Percentiles rank a stretch among this genome's conserved stretches.
Conservation (phyloP, 768 basidiomycete genomes). For the Pulveroboletus ravenelii region DNA sequence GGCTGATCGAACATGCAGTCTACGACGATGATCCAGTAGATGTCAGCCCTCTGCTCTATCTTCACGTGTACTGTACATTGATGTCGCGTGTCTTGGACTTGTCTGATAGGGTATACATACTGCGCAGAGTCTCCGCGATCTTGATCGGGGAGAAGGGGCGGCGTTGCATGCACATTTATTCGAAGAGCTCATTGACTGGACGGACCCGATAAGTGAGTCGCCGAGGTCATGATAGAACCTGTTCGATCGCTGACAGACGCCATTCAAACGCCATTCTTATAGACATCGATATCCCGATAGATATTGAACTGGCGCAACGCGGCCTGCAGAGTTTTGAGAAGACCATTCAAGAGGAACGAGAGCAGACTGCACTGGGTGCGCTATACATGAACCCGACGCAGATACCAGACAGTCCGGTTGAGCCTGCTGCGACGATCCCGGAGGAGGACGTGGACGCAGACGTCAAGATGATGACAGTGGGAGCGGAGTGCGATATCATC, state of each 20-base stretch:
- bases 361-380: constrained; percentile 70
- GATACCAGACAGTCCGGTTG: constrained; percentile 75
- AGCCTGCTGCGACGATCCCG: constrained; percentile 52
- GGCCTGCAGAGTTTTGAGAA: constrained; percentile 71
- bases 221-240: constrained; percentile 10
- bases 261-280: background rate
- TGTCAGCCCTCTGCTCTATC: constrained; percentile 59
- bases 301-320: constrained; percentile 49
- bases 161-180: constrained; percentile 78
- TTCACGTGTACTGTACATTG: constrained; percentile 47
- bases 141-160: constrained; percentile 85
- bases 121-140: constrained; percentile 70
- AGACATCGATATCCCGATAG: constrained; percentile 63
- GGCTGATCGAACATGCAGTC: constrained; percentile 77
- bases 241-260: constrained; percentile 24
- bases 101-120: constrained; percentile 65
- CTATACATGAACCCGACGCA: constrained; percentile 66
- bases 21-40: constrained; percentile 87
- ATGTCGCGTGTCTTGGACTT: constrained; percentile 35
- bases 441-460: constrained; percentile 69
- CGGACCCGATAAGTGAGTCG: constrained; percentile 72
- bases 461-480: constrained; percentile 62
- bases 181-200: constrained; percentile 85
- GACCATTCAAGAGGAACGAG: constrained; percentile 66
- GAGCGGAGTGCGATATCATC: constrained; percentile 59